Evolutionary conservation across 1,284 basidiomycete genomes (phyloP), one percentile per base, ranked within the genome.

Genomic region (Ustilago bromivora): DNA sequence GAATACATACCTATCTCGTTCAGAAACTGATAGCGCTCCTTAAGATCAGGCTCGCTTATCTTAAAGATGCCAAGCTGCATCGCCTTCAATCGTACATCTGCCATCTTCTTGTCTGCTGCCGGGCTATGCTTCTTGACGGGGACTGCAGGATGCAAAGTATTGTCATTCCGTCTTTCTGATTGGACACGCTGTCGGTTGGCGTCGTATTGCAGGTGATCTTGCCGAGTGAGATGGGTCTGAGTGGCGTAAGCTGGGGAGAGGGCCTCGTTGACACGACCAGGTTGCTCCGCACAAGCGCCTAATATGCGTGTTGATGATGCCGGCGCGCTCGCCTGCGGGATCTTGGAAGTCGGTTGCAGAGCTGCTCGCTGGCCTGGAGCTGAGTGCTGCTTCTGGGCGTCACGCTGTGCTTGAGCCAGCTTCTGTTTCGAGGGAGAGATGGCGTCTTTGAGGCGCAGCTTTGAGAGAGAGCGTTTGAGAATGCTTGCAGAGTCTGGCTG

Each of bases 1-100:
- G 12, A 12, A n/a, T 31, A 74, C 71, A 52, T 55, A 74, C 78
- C 71, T 15, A 82, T 70, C 57, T 80, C 72, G 17, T 73, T 51
- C 46, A 74, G 61, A 47, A 82, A 82, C 3, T 73, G 57, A 41
- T 73, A 78, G 36, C 74, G 66, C 11, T 71, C 68, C 35, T 65
- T 67, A 11, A 82, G 41, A 31, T 82, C 73, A 2, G 65, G 51
- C 23, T 76, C 76, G n/a, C 54, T 67, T 56, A 82, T 68, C 34
- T 67, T 73, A 61, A 72, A 80, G 23, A 80, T 63, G 28, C 72
- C 76, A 7, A 76, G 69, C 57, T 76, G 74, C 74, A 76, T 76
- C 1, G 74, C 74, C 35, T 69, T 71, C 55, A 57, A 53, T 8
- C 54, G 66, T 53, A 58, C 40, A 15, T 76, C 67, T 6, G 59